phyloP scores from a whole-genome alignment of 129 eudicot species.

The Tanacetum coccineum region DNA sequence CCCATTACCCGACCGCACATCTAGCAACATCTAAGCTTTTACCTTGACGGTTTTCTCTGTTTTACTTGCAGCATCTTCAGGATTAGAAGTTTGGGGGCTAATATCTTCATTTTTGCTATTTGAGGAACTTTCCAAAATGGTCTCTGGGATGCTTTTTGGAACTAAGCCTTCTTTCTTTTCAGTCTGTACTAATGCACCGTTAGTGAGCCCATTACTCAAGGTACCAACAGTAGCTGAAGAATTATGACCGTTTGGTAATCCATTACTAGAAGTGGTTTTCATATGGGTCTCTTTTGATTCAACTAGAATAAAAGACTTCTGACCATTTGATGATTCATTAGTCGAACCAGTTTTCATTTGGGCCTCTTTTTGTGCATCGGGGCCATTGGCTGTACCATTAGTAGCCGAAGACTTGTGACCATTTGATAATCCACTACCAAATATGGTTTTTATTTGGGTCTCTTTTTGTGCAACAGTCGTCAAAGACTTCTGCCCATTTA shows the following conservation, averaged over 20 bases:
- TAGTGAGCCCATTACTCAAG: neutral
- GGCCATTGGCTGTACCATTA: neutral
- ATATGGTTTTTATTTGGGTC: neutral
- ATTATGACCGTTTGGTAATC: slow-evolving; percentile 19
- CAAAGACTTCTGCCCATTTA: slow-evolving; percentile 21
- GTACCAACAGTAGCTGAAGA: slow-evolving; percentile 27
- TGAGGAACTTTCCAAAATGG: slow-evolving; percentile 9
- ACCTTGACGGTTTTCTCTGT: slow-evolving; percentile 17
- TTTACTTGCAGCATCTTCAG: slow-evolving; percentile 16
- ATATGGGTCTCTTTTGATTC: slow-evolving; percentile 36
- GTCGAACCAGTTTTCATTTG: slow-evolving; percentile 23
- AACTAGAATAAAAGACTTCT: slow-evolving; percentile 18
- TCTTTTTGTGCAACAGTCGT: neutral
- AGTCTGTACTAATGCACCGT: slow-evolving; percentile 19
- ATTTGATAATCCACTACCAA: neutral
- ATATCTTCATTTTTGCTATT: slow-evolving; percentile 5
- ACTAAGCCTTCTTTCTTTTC: slow-evolving; percentile 14
- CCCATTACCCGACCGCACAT: neutral
- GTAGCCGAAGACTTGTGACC: too few relatives aligned
- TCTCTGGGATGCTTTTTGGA: slow-evolving; percentile 17
- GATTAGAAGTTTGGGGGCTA: neutral
- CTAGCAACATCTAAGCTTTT: slow-evolving; percentile 5
- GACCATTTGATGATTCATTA: slow-evolving; percentile 28
- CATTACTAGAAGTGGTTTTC: slow-evolving; percentile 24
- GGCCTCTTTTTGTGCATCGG: slow-evolving; percentile 7